Evolutionary conservation across 2,329 filamentous ascomycete species (phyloP).

Genomic region (Talaromyces sp.): DNA sequence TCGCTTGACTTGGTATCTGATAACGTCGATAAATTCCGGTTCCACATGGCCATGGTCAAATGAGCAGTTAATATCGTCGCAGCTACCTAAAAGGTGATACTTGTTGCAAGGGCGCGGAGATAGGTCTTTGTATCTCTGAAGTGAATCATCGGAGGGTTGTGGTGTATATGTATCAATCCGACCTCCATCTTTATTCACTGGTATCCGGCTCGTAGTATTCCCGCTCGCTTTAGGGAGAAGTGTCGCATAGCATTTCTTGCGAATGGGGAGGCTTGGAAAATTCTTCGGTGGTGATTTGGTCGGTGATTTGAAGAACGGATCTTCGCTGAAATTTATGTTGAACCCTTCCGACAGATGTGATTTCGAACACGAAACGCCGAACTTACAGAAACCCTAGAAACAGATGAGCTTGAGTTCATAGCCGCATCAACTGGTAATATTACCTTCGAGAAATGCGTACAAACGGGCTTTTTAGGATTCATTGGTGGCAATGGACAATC

Average conservation of each 20-base stretch:
- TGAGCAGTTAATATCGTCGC: constrained; percentile 35
- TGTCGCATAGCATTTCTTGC: constrained; percentile 22
- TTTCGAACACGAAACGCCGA: background rate
- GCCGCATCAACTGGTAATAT: background rate
- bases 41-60: constrained; percentile 49
- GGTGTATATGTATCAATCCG: constrained; percentile 47
- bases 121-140: constrained; percentile 40
- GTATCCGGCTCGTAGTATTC: constrained; percentile 31
- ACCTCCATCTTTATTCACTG: constrained; percentile 47
- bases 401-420: background rate
- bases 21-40: constrained; percentile 36
- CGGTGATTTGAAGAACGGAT: background rate
- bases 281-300: background rate
- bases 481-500: background rate
- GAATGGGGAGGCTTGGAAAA: constrained; percentile 24
- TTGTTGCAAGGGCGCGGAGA: constrained; percentile 49
- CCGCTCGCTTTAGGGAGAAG: constrained; percentile 20
- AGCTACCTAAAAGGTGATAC: constrained; percentile 44
- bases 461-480: background rate
- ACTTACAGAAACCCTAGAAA: background rate
- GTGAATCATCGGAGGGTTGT: constrained; percentile 30
- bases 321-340: background rate
- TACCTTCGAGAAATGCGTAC: background rate
- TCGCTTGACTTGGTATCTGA: constrained; percentile 46
- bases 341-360: background rate